phyloP scores from a whole-genome alignment of 805 yeast species.

The Wickerhamomyces strasburgensis region DNA sequence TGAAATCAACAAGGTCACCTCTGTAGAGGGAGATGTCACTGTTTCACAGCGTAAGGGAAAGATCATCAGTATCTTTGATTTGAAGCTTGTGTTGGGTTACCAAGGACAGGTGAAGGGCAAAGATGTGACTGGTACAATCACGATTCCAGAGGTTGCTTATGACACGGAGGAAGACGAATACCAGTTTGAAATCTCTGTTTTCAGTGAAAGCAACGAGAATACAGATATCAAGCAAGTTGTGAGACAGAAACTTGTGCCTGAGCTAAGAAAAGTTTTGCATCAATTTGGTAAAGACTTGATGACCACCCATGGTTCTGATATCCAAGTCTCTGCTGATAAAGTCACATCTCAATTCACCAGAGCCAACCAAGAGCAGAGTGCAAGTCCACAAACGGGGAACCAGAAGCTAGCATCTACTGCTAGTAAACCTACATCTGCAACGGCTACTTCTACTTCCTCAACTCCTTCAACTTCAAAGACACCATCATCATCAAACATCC shows the following conservation, averaged over 20 bases:
- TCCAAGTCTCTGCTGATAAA: conserved; percentile 73
- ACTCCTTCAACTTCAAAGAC: conserved; percentile 13
- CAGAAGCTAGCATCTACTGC: no score
- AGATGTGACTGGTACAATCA: conserved; percentile 63
- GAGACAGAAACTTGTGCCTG: conserved; percentile 56
- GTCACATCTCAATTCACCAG: conserved; percentile 53
- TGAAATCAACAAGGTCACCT: conserved; percentile 30
- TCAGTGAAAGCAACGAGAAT: conserved; percentile 50
- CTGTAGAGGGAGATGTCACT: conserved; percentile 91
- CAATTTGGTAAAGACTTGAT: conserved; percentile 78
- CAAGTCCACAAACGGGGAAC: not conserved
- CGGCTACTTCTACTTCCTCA: conserved; percentile 12
- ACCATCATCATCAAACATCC: conserved; percentile 28
- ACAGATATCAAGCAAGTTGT: conserved; percentile 44
- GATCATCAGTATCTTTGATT: conserved; percentile 85
- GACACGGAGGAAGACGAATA: conserved; percentile 83
- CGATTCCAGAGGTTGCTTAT: conserved; percentile 89
- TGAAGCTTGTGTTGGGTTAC: conserved; percentile 59
- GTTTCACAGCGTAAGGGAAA: conserved; percentile 97
- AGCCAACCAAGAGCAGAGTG: conserved; percentile 35
- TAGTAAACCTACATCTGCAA: conserved; percentile 5
- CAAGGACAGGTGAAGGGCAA: conserved; percentile 40
- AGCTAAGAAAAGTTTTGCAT: conserved; percentile 54
- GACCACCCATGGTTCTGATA: conserved; percentile 71
- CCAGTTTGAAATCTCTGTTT: conserved; percentile 73